Base-by-base conservation (phyloP, 2,329 filamentous ascomycete genomes). In the Aureobasidium pullulans region DNA sequence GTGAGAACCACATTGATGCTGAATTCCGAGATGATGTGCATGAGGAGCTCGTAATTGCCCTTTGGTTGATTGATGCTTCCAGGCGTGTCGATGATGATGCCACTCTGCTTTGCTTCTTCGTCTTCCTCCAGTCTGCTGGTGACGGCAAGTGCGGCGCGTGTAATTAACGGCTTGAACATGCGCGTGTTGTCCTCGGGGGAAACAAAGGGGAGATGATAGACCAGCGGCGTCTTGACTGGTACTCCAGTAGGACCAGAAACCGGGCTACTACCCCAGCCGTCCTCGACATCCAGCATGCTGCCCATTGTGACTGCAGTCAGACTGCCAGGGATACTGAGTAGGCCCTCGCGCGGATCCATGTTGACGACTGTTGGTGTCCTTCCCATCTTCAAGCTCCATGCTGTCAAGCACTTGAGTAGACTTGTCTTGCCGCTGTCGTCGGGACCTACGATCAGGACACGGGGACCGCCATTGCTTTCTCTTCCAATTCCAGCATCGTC, bases 211-310 rank as follows among this genome's bases (percentile, higher is more conserved):
- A 89, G 96, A 73, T 91, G 90, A 70, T 96, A 96, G 31, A 93
- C 90, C 57, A 99, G 76, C 5, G 94, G 94, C 66, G 96, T 79
- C 77, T 96, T 97, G 56, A 96, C 90, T 0, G 93, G 92, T 16
- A 96, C 85, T 0, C 86, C 83, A 66, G 88, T 94, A 0, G 94
- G 92, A 0, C 93, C 94, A 64, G 89, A 95, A 67, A 92, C 96
- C 0, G 93, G 92, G 66, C 90, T 92, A 65, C 83, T 90, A 9
- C 94, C 94, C 86, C 91, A 96, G 19, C 71, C 70, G 62, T 90
- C 87, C 67, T 93, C 89, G 1, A 96, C 81, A 72, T 97, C 93
- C 75, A 97, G 83, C 66, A 96, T 83, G 0, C 88, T 90, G 9
- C 88, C 88, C 69, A 96, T 91, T 4, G 90, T 89, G n/a, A 88